Evolutionary conservation across 306 rosid genomes (phyloP).

Genomic region (Quercus glauca): DNA sequence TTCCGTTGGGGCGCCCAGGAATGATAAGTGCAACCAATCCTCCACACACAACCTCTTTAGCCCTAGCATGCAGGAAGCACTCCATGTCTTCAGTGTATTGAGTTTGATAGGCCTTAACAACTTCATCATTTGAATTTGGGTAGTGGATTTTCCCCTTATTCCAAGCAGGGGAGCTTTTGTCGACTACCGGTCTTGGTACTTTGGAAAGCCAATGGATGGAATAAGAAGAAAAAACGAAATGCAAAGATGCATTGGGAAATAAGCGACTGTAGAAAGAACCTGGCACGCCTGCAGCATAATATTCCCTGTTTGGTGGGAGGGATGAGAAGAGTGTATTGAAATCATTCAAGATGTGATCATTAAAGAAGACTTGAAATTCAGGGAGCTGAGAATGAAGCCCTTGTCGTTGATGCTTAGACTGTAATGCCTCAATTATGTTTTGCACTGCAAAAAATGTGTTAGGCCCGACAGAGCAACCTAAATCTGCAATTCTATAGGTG

Average conservation of each 20-base stretch:
- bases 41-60: conserved; percentile 35
- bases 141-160: conserved; percentile 28
- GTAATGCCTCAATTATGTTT: conserved; percentile 25
- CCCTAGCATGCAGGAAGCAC: conserved; percentile 28
- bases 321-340: conserved; percentile 36
- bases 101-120: conserved; percentile 19
- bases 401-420: neutral
- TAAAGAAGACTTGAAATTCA: conserved; percentile 33
- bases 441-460: conserved; percentile 30
- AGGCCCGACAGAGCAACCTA: conserved; percentile 43
- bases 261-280: conserved; percentile 35
- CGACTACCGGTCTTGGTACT: conserved; percentile 14
- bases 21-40: conserved; percentile 29
- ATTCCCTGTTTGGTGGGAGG: conserved; percentile 10
- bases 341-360: conserved; percentile 34
- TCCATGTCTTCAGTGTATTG: conserved; percentile 31
- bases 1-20: neutral
- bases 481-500: conserved; percentile 31
- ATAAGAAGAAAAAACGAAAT: conserved; percentile 24
- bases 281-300: conserved; percentile 19
- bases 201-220: conserved; percentile 37
- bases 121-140: conserved; percentile 10
- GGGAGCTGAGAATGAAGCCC: neutral
- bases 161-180: conserved; percentile 17
- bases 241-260: conserved; percentile 27